Percentiles rank a stretch among this genome's conserved stretches.
These are phyloP conservation scores for Ceratocystis diversiconidia DNA, from an alignment of 2,329 filamentous ascomycete genomes.

Conservation along the genomic window DNA sequence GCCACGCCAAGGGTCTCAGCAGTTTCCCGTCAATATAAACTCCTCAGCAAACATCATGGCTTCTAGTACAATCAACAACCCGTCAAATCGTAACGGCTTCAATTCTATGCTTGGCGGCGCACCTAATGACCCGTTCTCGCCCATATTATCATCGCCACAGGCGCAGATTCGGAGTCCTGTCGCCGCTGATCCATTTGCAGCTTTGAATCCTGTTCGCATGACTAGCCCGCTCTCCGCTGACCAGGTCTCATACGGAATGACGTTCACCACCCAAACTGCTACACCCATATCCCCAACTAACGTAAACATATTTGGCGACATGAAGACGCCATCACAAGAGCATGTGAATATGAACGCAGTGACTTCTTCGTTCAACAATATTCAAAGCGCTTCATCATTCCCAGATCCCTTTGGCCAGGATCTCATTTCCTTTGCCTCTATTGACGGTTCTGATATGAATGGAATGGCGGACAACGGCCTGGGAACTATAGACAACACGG, in stretches of 20 bases:
- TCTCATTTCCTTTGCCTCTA: constrained; percentile 8
- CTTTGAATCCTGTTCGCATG: constrained; percentile 9
- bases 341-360: background rate
- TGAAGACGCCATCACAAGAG: background rate
- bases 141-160: constrained; percentile 12
- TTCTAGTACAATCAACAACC: constrained; percentile 9
- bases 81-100: constrained; percentile 3
- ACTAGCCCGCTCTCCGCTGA: constrained; percentile 7
- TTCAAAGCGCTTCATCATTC: background rate
- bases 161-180: background rate
- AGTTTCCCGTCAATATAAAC: background rate
- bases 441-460: background rate
- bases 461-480: background rate
- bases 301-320: background rate
- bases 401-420: constrained; percentile 7
- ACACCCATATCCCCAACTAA: constrained; percentile 2
- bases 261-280: background rate
- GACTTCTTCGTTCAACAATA: background rate
- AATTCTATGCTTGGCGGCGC: background rate
- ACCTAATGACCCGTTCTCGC: constrained; percentile 9
- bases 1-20: constrained; percentile 2
- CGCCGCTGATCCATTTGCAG: constrained; percentile 6
- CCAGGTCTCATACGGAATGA: constrained; percentile 3
- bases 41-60: constrained; percentile 7
- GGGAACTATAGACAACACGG: background rate